Percentiles rank a stretch among this genome's conserved stretches.
These are phyloP conservation scores for Ascochyta koolunga DNA, from an alignment of 2,329 filamentous ascomycete species.

Conservation along the genomic window DNA sequence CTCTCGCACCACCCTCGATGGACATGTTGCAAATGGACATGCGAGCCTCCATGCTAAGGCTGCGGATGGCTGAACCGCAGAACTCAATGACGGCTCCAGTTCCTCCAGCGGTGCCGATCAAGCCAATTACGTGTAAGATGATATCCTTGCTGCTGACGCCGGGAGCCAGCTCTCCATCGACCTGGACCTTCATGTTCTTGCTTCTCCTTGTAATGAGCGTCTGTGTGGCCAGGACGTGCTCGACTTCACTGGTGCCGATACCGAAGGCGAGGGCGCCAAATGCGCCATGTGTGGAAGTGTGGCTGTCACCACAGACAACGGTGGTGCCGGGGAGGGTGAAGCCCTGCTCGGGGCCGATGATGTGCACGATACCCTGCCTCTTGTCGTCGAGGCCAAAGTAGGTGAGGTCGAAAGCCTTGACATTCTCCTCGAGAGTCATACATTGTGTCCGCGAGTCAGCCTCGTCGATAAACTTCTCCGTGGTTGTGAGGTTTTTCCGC, in stretches of 20 bases:
- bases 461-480: slow-evolving; percentile 92
- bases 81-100: slow-evolving; percentile 96
- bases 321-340: slow-evolving; percentile 98
- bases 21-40: slow-evolving; percentile 99
- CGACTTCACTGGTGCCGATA: slow-evolving; percentile 97
- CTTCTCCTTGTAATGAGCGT: slow-evolving; percentile 92
- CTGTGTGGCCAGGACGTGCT: slow-evolving; percentile 97
- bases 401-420: slow-evolving; percentile 93
- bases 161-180: slow-evolving; percentile 86
- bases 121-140: slow-evolving; percentile 88
- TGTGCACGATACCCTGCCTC: slow-evolving; percentile 96
- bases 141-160: slow-evolving; percentile 97
- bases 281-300: slow-evolving; percentile 96
- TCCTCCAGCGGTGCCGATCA: slow-evolving; percentile 93
- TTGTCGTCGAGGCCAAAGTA: slow-evolving; percentile 97
- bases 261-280: slow-evolving; percentile 95
- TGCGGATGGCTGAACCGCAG: slow-evolving; percentile 90
- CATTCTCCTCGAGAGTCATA: slow-evolving; percentile 94
- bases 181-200: slow-evolving; percentile 98
- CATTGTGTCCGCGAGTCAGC: slow-evolving; percentile 93
- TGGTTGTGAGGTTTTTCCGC: slow-evolving; percentile 91
- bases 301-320: slow-evolving; percentile 95
- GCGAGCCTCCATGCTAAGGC: slow-evolving; percentile 90
- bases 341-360: slow-evolving; percentile 97
- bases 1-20: slow-evolving; percentile 92